phyloP scores from a whole-genome alignment of 768 basidiomycete genomes.

The Candolleomyces eurysporus region DNA sequence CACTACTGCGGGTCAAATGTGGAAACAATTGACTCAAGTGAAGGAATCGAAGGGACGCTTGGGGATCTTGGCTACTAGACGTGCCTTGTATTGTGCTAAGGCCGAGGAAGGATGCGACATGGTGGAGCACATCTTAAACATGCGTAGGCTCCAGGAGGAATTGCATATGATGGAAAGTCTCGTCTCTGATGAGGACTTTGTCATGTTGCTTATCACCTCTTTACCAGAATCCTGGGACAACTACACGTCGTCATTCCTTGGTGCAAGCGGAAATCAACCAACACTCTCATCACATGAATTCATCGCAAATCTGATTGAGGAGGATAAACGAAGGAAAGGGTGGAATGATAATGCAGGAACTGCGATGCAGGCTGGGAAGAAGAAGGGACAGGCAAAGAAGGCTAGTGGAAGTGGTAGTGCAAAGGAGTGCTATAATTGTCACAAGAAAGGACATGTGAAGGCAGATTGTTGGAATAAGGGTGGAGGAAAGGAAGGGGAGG shows the following conservation, averaged over 20 bases:
- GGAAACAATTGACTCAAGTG: constrained; percentile 22
- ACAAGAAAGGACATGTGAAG: constrained; percentile 24
- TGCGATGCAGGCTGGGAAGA: constrained; percentile 1
- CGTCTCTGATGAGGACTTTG: constrained; percentile 26
- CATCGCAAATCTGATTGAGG: constrained; percentile 21
- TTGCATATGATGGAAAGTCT: constrained; percentile 21
- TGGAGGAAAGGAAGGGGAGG: constrained; percentile 35
- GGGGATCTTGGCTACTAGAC: constrained; percentile 20
- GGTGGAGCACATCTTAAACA: constrained; percentile 21
- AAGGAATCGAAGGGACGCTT: constrained; percentile 24
- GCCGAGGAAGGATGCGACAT: constrained; percentile 26
- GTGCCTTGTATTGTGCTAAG: constrained; percentile 17
- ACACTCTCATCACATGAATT: constrained; percentile 18
- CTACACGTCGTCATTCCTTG: constrained; percentile 22
- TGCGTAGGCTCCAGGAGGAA: constrained; percentile 23
- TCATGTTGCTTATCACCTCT: constrained; percentile 27
- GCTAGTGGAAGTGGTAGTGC: not conserved
- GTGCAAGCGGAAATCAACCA: constrained; percentile 16
- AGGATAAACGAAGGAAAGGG: constrained; percentile 8
- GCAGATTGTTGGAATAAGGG: constrained; percentile 36
- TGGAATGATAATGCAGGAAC: not conserved
- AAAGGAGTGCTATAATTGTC: constrained; percentile 27
- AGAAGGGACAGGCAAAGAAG: not conserved
- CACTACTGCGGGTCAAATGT: constrained; percentile 21
- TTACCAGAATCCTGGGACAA: constrained; percentile 27